Evolutionary conservation across 306 rosid species (phyloP), one percentile per base, ranked within the genome.

Genomic region (Casuarina cunninghamiana): DNA sequence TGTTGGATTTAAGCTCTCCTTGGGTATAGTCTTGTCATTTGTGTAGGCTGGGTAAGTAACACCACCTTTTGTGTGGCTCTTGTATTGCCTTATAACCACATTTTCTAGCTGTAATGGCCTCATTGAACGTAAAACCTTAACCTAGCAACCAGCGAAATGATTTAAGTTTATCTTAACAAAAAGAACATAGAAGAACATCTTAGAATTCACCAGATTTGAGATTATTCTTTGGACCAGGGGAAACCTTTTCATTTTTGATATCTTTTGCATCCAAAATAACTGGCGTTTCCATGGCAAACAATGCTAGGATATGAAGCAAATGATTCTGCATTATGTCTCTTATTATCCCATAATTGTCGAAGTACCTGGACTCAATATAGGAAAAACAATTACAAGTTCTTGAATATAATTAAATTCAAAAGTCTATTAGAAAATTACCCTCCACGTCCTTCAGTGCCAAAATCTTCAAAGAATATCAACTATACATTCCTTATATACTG

Each of bases 211-310:
- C 32, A 42, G 3, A 42, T 16, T 17, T 6, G 15, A 41, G 16
- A 35, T 8, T 16, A 19, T 39, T 66, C 17, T 37, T 16, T 53
- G 45, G 73, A 72, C 69, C 26, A 78, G 49, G 71, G 15, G 35
- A 78, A 38, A 93, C 98, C 97, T 93, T 93, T 82, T 93, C 98
- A 77, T 93, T 93, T 87, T 95, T 85, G 75, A 93, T 93, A 83
- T 93, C 98, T 82, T 93, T 97, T 4, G 97, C 98, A 80, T 86
- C 97, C 89, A 93, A 86, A 84, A 92, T 91, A 85, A 93, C 95
- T 69, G 97, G 98, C n/a, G 98, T 93, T 88, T 93, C 98, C 98
- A 93, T 93, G 0, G 98, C 98, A 84, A 93, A 93, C 78, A 93
- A 97, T 45, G 98, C 98, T 50, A 93, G 86, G 71, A 93, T 93